These are phyloP conservation scores for Leptographium flavum DNA, from an alignment of 2,329 filamentous ascomycete species.

Conservation along the genomic window DNA sequence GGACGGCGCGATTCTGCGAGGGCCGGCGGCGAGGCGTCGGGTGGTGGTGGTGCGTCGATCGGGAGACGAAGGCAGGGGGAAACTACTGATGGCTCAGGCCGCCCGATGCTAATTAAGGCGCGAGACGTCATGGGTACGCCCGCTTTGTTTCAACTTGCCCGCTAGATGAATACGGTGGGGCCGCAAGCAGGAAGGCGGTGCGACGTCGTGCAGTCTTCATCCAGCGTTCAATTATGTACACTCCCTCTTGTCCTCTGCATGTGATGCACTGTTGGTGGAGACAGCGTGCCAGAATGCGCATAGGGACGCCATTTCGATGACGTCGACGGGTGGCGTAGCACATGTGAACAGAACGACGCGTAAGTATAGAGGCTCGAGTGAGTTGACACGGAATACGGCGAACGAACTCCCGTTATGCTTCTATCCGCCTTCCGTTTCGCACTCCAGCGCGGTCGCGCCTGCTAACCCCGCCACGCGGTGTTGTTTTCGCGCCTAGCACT, in stretches of 20 bases:
- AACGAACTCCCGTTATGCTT: neutral
- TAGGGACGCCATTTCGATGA: too few relatives aligned
- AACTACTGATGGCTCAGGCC: neutral
- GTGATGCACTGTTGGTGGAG: too few relatives aligned
- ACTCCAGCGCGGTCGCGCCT: neutral
- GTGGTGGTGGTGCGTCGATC: neutral
- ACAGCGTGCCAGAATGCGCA: too few relatives aligned
- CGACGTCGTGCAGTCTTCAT: too few relatives aligned
- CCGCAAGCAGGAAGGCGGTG: too few relatives aligned
- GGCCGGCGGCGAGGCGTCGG: neutral
- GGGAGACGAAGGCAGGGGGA: neutral
- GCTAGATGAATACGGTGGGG: conserved; percentile 1
- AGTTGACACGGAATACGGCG: too few relatives aligned
- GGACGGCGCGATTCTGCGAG: neutral
- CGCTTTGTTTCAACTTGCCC: conserved; percentile 1
- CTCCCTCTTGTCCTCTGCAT: too few relatives aligned
- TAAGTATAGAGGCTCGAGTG: too few relatives aligned
- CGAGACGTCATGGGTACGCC: conserved; percentile 1
- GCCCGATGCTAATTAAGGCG: neutral
- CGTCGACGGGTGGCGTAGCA: too few relatives aligned
- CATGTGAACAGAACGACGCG: too few relatives aligned
- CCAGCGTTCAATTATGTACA: too few relatives aligned
- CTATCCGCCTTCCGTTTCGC: neutral
- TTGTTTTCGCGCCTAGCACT: neutral
- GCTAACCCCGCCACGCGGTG: neutral